Conservation (phyloP, 202 grass and related monocot genomes). For the Setaria italica region DNA sequence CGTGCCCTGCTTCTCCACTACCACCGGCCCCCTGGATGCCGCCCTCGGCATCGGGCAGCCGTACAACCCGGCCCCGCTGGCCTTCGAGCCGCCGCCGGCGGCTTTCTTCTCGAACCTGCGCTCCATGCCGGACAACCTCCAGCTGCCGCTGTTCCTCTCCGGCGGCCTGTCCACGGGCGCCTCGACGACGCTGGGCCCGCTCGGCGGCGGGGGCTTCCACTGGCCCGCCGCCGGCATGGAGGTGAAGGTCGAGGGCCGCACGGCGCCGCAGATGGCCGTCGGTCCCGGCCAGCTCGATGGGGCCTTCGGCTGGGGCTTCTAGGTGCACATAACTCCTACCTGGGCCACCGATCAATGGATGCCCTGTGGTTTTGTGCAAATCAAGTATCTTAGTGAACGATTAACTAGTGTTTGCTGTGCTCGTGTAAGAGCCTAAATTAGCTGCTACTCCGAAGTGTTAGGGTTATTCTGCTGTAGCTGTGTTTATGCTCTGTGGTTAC, state of each 20-base stretch:
- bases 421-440: not conserved
- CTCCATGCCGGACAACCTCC: conserved; percentile 58
- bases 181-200: not conserved
- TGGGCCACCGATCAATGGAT: not conserved
- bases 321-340: not conserved
- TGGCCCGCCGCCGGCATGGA: conserved; percentile 50
- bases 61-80: conserved; percentile 39
- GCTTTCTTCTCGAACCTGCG: conserved; percentile 57
- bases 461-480: not conserved
- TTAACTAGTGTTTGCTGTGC: not conserved
- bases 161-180: not conserved
- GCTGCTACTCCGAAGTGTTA: not conserved
- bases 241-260: conserved; percentile 56
- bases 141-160: conserved; percentile 64
- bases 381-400: not conserved
- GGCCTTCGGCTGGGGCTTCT: conserved; percentile 58
- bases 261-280: conserved; percentile 51
- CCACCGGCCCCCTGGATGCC: conserved; percentile 49
- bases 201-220: conserved; percentile 19
- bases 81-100: conserved; percentile 33
- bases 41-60: conserved; percentile 54
- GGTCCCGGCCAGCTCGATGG: conserved; percentile 72
- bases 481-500: not conserved
- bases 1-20: conserved; percentile 99
- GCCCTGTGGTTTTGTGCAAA: not conserved